These are phyloP conservation scores for Arachis monticola DNA, from an alignment of 331 rosid genomes.

Conservation along the genomic window DNA sequence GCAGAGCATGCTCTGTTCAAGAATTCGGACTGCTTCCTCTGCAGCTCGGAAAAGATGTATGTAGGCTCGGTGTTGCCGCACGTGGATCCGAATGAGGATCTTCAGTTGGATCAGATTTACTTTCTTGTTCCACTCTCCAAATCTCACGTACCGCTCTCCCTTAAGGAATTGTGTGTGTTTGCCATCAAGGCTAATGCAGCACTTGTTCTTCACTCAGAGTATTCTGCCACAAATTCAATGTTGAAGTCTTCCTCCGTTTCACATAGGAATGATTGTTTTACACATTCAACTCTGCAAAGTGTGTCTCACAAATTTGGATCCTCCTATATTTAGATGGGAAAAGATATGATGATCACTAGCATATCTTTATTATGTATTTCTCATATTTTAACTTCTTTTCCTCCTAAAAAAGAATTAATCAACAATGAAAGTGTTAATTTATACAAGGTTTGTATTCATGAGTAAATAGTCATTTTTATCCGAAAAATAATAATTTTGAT, in stretches of 20 bases:
- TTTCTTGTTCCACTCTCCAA: conserved; percentile 62
- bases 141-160: conserved; percentile 52
- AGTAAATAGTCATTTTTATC: too few relatives aligned
- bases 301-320: conserved; percentile 5
- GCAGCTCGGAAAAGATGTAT: conserved; percentile 64
- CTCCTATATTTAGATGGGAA: too few relatives aligned
- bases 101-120: conserved; percentile 62
- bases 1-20: conserved; percentile 57
- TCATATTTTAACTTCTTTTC: too few relatives aligned
- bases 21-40: conserved; percentile 62
- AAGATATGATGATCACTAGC: too few relatives aligned
- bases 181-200: conserved; percentile 76
- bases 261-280: not conserved
- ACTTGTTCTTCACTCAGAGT: conserved; percentile 41
- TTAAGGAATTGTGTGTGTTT: conserved; percentile 56
- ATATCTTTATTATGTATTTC: too few relatives aligned
- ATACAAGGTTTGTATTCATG: too few relatives aligned
- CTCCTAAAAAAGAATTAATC: too few relatives aligned
- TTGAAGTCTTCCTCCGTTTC: conserved; percentile 12
- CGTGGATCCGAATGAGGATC: conserved; percentile 50
- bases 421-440: too few relatives aligned
- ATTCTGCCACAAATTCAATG: not conserved
- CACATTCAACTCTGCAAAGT: conserved; percentile 30
- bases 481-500: too few relatives aligned
- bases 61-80: conserved; percentile 45